Conservation (phyloP, 2,329 filamentous ascomycete species). For the Exophiala viscosa region DNA sequence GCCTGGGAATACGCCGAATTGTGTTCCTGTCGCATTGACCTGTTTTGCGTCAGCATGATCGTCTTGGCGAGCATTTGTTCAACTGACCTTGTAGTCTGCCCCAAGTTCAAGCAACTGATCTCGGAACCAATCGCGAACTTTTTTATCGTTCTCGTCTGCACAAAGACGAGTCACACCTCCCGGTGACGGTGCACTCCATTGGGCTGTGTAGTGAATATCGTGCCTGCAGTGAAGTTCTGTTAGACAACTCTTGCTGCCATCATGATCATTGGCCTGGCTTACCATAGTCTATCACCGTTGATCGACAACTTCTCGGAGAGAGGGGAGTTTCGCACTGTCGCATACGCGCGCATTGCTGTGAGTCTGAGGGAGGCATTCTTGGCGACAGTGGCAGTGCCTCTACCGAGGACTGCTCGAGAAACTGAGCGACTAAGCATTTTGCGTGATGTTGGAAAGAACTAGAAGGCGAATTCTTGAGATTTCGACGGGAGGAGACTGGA, state of each 20-base stretch:
- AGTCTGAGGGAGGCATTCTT: background rate
- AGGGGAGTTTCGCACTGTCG: slow-evolving; percentile 8
- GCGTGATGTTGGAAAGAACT: background rate
- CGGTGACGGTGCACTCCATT: slow-evolving; percentile 31
- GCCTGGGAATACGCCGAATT: slow-evolving; percentile 33
- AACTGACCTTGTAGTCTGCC: slow-evolving; percentile 26
- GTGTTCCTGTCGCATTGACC: slow-evolving; percentile 36
- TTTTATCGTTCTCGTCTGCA: slow-evolving; percentile 27
- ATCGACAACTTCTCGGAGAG: slow-evolving; percentile 12
- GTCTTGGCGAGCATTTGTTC: too few species aligned
- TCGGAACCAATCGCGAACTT: slow-evolving; percentile 30
- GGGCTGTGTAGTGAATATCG: slow-evolving; percentile 26
- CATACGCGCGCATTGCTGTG: slow-evolving; percentile 1
- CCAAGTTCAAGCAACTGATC: slow-evolving; percentile 27
- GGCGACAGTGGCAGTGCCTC: background rate
- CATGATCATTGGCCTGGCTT: background rate
- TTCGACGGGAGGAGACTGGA: background rate
- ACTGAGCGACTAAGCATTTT: slow-evolving; percentile 5
- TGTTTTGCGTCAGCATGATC: background rate
- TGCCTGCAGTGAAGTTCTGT: slow-evolving; percentile 2
- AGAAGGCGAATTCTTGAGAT: background rate
- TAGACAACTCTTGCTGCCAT: background rate
- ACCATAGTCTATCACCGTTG: slow-evolving; percentile 16
- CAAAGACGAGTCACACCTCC: slow-evolving; percentile 19
- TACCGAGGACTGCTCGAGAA: slow-evolving; percentile 1